Evolutionary conservation across 2,329 filamentous ascomycete genomes (phyloP).

Genomic region (Cladorrhinum sp.): DNA sequence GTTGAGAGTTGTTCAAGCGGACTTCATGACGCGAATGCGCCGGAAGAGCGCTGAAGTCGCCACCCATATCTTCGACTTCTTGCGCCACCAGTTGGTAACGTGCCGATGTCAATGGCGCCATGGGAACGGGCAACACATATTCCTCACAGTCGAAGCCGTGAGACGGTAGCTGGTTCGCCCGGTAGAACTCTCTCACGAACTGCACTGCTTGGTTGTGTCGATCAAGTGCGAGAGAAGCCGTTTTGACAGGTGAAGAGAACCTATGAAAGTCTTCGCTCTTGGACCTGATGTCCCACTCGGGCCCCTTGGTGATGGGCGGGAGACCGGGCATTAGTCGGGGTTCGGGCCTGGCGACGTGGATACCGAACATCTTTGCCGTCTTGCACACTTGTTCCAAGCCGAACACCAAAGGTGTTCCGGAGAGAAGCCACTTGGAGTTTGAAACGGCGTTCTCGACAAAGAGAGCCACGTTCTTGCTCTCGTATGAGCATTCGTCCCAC

Average conservation of each 20-base stretch:
- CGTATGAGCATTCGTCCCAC: slow-evolving; percentile 45
- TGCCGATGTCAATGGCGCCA: slow-evolving; percentile 7
- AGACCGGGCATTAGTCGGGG: slow-evolving; percentile 34
- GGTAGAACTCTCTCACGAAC: slow-evolving; percentile 57
- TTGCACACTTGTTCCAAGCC: slow-evolving; percentile 37
- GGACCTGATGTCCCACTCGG: slow-evolving; percentile 29
- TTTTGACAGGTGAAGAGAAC: slow-evolving; percentile 33
- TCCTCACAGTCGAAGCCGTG: slow-evolving; percentile 8
- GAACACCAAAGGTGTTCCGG: slow-evolving; percentile 40
- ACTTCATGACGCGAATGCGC: slow-evolving; percentile 9
- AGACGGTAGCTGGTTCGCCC: slow-evolving; percentile 40
- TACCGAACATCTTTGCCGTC: slow-evolving; percentile 35
- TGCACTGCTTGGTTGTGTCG: slow-evolving; percentile 44
- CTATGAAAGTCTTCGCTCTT: slow-evolving; percentile 34
- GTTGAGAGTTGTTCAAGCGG: background rate
- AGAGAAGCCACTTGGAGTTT: slow-evolving; percentile 42
- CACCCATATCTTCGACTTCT: slow-evolving; percentile 17
- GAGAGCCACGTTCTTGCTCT: slow-evolving; percentile 25
- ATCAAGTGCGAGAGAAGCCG: slow-evolving; percentile 34
- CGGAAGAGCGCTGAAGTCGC: slow-evolving; percentile 17
- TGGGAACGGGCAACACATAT: slow-evolving; percentile 6
- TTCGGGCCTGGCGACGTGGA: slow-evolving; percentile 40
- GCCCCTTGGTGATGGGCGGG: slow-evolving; percentile 37
- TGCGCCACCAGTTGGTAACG: slow-evolving; percentile 19
- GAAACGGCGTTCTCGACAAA: slow-evolving; percentile 36